Percentiles rank a stretch among this genome's conserved stretches.
These are phyloP conservation scores for Gracilaria caudata DNA, from an alignment of 23 red algal species.

Conservation along the genomic window DNA sequence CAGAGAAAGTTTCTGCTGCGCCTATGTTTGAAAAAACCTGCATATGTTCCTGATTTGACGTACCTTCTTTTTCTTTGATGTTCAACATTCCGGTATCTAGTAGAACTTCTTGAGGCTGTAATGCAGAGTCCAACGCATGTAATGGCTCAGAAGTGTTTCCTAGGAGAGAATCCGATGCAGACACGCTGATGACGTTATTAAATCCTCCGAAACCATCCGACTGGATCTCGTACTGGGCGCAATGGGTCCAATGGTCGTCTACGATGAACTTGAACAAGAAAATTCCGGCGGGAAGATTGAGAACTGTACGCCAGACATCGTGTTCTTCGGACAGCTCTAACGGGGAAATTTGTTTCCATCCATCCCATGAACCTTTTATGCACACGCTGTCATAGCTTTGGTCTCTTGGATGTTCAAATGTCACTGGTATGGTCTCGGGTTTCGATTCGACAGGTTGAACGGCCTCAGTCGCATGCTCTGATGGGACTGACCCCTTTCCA, in stretches of 20 bases:
- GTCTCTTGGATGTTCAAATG: neutral
- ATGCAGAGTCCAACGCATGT: neutral
- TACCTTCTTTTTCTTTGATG: neutral
- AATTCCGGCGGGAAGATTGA: conserved; percentile 18
- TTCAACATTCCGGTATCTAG: neutral
- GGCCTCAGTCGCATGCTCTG: no score
- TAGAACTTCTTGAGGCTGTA: neutral
- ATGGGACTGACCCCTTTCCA: neutral
- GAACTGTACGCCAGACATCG: neutral
- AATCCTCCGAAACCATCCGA: conserved; percentile 40
- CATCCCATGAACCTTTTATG: conserved; percentile 45
- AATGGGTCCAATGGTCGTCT: conserved; percentile 35
- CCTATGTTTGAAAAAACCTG: neutral
- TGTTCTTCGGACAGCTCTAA: neutral
- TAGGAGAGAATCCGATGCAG: neutral
- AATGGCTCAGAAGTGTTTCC: neutral
- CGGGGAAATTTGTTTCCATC: neutral
- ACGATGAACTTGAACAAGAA: conserved; percentile 55
- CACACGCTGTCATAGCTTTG: neutral
- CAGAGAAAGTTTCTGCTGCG: neutral
- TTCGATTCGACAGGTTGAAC: neutral
- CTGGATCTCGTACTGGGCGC: conserved; percentile 14
- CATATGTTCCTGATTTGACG: neutral
- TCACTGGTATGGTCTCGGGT: neutral
- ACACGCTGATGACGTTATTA: conserved; percentile 35